Conservation (phyloP, 1,284 basidiomycete species). For the Trichosporon ovoides region DNA sequence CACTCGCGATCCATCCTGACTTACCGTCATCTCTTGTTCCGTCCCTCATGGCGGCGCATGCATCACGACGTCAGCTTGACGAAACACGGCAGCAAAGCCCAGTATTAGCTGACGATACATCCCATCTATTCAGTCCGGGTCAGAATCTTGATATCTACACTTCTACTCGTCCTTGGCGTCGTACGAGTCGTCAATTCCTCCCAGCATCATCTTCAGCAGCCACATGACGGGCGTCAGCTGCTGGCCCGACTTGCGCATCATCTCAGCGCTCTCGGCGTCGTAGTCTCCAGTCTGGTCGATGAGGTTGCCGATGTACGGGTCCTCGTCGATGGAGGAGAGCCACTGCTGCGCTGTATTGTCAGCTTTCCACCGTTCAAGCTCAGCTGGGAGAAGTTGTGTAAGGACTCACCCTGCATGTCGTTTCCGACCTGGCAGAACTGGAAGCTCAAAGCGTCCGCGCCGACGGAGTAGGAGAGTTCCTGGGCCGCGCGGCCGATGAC, state of each 20-base stretch:
- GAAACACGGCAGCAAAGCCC: too few relatives aligned
- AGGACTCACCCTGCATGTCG: slow-evolving; percentile 13
- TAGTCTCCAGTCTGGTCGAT: slow-evolving; percentile 18
- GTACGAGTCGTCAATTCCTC: slow-evolving; percentile 18
- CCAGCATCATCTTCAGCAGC: slow-evolving; percentile 22
- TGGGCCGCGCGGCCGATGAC: slow-evolving; percentile 11
- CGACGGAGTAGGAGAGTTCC: slow-evolving; percentile 12
- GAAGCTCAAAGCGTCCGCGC: slow-evolving; percentile 12
- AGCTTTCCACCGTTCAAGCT: not conserved
- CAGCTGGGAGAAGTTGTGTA: too few relatives aligned
- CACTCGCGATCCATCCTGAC: too few relatives aligned
- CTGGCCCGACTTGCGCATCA: slow-evolving; percentile 17
- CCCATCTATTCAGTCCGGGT: too few relatives aligned
- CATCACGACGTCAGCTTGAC: too few relatives aligned
- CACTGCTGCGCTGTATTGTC: slow-evolving; percentile 10
- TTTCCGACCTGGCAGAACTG: slow-evolving; percentile 20
- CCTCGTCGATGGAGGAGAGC: slow-evolving; percentile 12
- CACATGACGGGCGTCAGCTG: slow-evolving; percentile 16
- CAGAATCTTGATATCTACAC: too few relatives aligned
- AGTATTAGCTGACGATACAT: too few relatives aligned
- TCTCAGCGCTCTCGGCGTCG: slow-evolving; percentile 14
- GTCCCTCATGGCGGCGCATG: too few relatives aligned
- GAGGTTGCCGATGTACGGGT: slow-evolving; percentile 12
- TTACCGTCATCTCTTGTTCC: too few relatives aligned
- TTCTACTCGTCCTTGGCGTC: slow-evolving; percentile 16